phyloP scores from a whole-genome alignment of 176 grass and related monocot species.

The Typha latifolia region DNA sequence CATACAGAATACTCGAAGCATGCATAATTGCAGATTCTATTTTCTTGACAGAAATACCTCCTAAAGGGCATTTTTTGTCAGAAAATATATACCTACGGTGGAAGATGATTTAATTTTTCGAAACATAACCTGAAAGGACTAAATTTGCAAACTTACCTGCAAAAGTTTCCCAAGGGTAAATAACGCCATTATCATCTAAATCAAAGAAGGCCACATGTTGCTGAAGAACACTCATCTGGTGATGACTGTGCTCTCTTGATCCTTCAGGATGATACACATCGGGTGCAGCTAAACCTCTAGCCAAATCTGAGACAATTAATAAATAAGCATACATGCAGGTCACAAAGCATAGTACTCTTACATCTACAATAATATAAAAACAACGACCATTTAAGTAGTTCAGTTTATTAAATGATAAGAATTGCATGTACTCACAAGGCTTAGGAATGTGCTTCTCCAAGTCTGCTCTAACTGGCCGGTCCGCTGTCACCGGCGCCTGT shows the following conservation, averaged over 20 bases:
- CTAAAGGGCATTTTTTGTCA: too few relatives aligned
- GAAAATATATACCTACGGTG: too few relatives aligned
- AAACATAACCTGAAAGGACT: background rate
- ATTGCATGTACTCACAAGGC: constrained; percentile 40
- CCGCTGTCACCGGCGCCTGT: constrained; percentile 66
- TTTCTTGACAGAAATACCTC: too few relatives aligned
- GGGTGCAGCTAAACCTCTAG: constrained; percentile 56
- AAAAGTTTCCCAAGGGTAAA: constrained; percentile 90
- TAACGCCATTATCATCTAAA: constrained; percentile 60
- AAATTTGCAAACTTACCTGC: constrained; percentile 18
- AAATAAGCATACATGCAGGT: background rate
- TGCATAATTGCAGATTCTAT: too few relatives aligned
- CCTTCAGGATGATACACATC: constrained; percentile 89
- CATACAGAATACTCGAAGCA: too few relatives aligned
- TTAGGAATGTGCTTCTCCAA: constrained; percentile 72
- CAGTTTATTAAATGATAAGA: too few relatives aligned
- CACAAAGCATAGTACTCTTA: background rate
- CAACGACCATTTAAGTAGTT: background rate
- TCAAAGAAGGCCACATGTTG: constrained; percentile 93
- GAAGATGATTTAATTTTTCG: too few relatives aligned
- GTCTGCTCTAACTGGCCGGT: constrained; percentile 61
- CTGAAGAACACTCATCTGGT: constrained; percentile 75
- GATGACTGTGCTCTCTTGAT: constrained; percentile 36
- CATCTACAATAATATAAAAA: too few relatives aligned
- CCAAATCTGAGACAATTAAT: constrained; percentile 45